These are phyloP conservation scores for Claviceps digitariae DNA, from an alignment of 2,329 filamentous ascomycete species.

Conservation along the genomic window DNA sequence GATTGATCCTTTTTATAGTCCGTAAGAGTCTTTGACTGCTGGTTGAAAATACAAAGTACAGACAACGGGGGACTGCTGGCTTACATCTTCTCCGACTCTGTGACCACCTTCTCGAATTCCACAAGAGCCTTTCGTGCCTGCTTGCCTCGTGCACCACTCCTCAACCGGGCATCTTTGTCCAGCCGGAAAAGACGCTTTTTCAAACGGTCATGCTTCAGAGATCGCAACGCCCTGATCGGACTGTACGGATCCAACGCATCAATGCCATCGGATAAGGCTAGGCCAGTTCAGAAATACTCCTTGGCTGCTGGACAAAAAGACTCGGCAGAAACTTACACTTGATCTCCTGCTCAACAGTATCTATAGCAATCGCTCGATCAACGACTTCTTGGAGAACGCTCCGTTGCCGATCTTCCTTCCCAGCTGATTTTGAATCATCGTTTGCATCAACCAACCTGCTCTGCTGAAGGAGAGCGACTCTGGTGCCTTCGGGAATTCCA, in stretches of 20 bases:
- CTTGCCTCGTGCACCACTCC: conserved; percentile 62
- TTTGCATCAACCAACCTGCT: conserved; percentile 27
- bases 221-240: conserved; percentile 46
- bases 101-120: conserved; percentile 52
- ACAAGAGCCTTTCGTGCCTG: conserved; percentile 63
- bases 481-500: conserved; percentile 52
- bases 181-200: conserved; percentile 51
- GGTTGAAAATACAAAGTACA: background rate
- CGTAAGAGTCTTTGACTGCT: background rate
- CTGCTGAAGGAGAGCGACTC: conserved; percentile 58
- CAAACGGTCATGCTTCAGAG: conserved; percentile 47
- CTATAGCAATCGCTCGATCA: conserved; percentile 41
- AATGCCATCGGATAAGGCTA: conserved; percentile 45
- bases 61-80: conserved; percentile 8
- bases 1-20: conserved; percentile 24
- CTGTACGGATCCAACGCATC: conserved; percentile 42
- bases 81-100: conserved; percentile 40
- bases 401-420: conserved; percentile 5
- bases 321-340: conserved; percentile 27
- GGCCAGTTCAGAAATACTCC: conserved; percentile 8
- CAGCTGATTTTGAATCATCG: conserved; percentile 3
- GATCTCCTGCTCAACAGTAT: conserved; percentile 47
- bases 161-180: conserved; percentile 58
- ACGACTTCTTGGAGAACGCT: conserved; percentile 56
- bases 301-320: too few species aligned